Conservation (phyloP, 257 asterid genomes). For the Solanum chmielewskii region DNA sequence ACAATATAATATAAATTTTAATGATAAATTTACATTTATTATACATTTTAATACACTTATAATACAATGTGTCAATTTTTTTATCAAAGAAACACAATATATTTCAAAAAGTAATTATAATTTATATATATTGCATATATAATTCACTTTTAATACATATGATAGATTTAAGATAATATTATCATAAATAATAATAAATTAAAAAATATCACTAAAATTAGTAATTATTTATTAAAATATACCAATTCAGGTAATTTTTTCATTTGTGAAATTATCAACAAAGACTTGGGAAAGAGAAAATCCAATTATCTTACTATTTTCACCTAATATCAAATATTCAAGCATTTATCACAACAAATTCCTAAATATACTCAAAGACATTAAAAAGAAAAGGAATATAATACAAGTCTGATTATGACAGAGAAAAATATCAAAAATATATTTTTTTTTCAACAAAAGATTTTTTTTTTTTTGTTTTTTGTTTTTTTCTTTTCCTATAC, state of each 20-base stretch:
- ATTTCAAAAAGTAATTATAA: too few relatives aligned
- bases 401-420: not conserved
- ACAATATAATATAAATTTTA: too few relatives aligned
- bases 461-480: not conserved
- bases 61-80: too few relatives aligned
- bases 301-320: not conserved
- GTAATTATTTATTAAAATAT: too few relatives aligned
- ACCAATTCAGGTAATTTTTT: too few relatives aligned
- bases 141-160: too few relatives aligned
- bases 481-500: not conserved
- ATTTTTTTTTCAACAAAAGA: not conserved
- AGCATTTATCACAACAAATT: not conserved
- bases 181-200: too few relatives aligned
- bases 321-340: not conserved
- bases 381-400: not conserved
- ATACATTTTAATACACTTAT: too few relatives aligned
- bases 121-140: too few relatives aligned
- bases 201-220: too few relatives aligned
- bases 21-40: too few relatives aligned
- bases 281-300: not conserved
- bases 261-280: not conserved
- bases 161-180: accelerated
- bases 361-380: not conserved
- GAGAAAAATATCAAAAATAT: not conserved
- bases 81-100: too few relatives aligned